Conservation (phyloP, 805 yeast species). For the Ogataea ramenticola region DNA sequence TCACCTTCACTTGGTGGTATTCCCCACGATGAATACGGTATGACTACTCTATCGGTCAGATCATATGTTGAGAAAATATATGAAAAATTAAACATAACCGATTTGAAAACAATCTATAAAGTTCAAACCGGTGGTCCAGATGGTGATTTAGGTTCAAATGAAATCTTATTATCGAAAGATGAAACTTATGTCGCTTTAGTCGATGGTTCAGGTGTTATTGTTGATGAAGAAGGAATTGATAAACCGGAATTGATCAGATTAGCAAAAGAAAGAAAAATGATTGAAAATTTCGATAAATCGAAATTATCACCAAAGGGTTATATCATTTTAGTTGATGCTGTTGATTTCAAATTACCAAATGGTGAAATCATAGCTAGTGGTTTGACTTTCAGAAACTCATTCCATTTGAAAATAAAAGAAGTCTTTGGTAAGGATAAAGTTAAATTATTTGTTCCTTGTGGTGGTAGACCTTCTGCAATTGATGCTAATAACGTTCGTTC, state of each 20-base stretch:
- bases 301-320: conserved; percentile 73
- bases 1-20: conserved; percentile 90
- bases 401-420: conserved; percentile 70
- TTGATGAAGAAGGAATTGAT: conserved; percentile 86
- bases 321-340: conserved; percentile 78
- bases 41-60: conserved; percentile 93
- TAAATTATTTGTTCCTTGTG: conserved; percentile 94
- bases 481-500: conserved; percentile 73
- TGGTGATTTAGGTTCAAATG: conserved; percentile 96
- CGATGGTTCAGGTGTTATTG: conserved; percentile 93
- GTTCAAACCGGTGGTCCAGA: conserved; percentile 99
- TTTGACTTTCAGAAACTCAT: conserved; percentile 80
- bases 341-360: conserved; percentile 67
- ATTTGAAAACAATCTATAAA: conserved; percentile 55
- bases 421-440: conserved; percentile 50
- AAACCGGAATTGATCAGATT: conserved; percentile 69
- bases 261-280: conserved; percentile 72
- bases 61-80: conserved; percentile 86
- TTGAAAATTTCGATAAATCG: conserved; percentile 57
- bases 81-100: conserved; percentile 55
- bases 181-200: conserved; percentile 85
- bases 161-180: conserved; percentile 74
- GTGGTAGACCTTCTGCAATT: conserved; percentile 97
- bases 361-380: conserved; percentile 75
- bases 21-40: conserved; percentile 97